These are phyloP conservation scores for Lipomyces yamadae DNA, from an alignment of 805 yeast genomes.

Conservation along the genomic window DNA sequence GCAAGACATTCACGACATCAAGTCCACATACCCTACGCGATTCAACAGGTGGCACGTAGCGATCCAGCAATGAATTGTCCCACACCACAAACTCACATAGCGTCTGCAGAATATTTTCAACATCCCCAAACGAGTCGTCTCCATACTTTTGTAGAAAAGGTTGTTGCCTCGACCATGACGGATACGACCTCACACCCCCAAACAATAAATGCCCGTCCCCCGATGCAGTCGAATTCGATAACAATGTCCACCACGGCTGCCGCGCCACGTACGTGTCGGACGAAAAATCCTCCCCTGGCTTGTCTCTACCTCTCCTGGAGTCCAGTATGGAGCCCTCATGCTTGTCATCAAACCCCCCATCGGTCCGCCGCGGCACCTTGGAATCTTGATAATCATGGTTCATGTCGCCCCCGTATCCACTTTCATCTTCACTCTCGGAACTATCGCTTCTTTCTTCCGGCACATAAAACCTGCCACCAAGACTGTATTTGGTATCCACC, in stretches of 20 bases:
- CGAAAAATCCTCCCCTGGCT: constrained; percentile 22
- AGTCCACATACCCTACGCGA: constrained; percentile 17
- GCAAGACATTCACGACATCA: constrained; percentile 32
- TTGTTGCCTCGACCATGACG: constrained; percentile 19
- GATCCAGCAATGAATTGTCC: constrained; percentile 43
- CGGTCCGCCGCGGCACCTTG: constrained; percentile 26
- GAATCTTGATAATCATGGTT: constrained; percentile 24
- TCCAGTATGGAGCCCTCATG: constrained; percentile 14
- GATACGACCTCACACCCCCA: constrained; percentile 15
- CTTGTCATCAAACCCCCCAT: constrained; percentile 8
- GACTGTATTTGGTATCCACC: constrained; percentile 83
- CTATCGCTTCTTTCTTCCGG: constrained; percentile 37
- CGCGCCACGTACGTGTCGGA: constrained; percentile 28
- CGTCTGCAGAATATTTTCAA: constrained; percentile 38
- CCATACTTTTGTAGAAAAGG: constrained; percentile 14
- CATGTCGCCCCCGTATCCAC: constrained; percentile 20
- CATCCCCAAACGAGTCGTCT: constrained; percentile 14
- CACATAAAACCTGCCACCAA: constrained; percentile 89
- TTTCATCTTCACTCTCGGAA: constrained; percentile 33
- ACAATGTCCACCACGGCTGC: constrained; percentile 31
- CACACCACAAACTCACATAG: constrained; percentile 47
- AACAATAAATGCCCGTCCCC: constrained; percentile 24
- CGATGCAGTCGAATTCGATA: constrained; percentile 16
- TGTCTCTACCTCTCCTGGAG: constrained; percentile 9
- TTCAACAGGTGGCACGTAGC: constrained; percentile 32